Evolutionary conservation across 345 rosid species (phyloP), one percentile per base, ranked within the genome.

Genomic region (Arabidopsis arenosa): DNA sequence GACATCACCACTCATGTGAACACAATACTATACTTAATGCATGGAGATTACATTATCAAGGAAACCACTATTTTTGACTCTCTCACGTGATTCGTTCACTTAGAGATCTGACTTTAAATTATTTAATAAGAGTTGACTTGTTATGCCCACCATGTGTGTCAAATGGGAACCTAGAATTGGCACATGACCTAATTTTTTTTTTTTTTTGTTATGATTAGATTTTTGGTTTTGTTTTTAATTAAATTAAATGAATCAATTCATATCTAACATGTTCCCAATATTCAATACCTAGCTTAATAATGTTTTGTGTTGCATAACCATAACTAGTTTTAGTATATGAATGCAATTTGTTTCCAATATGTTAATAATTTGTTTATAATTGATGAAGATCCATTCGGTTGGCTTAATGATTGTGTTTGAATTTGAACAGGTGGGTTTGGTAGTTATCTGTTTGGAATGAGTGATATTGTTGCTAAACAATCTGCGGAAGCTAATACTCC

Each of bases 381-480:
- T 41, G 45, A 41, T 18, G 21, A 18, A 0, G 21, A 18, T 18
- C 21, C 21, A 18, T 43, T 40, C 14, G 30, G 32, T 59, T 72
- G 44, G 30, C 68, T 51, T 60, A 5, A 33, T 5, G 39, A n/a
- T 6, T 57, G 7, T 51, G 9, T 67, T 12, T 58, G 1, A 30
- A 40, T 54, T 53, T 73, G 49, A 40, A 58, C 77, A 89, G 92
- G 92, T 12, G 92, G 92, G 17, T 86, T 85, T 68, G 94, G 89
- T 15, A 87, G 89, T 74, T 89, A 87, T 71, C 73, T 89, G 5
- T 81, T 84, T 55, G 92, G 86, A 10, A 85, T 87, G 92, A 89
- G 92, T 48, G 77, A 80, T 15, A 14, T 57, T 0, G 54, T 87
- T 37, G 90, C 92, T 0, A 70, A 18, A 18, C 86, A 86, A 80